A percentile compares a stretch with the other conserved stretches of the same genome.
These are phyloP conservation scores for Gossypium thurberi DNA, from an alignment of 345 rosid species.

Conservation along the genomic window DNA sequence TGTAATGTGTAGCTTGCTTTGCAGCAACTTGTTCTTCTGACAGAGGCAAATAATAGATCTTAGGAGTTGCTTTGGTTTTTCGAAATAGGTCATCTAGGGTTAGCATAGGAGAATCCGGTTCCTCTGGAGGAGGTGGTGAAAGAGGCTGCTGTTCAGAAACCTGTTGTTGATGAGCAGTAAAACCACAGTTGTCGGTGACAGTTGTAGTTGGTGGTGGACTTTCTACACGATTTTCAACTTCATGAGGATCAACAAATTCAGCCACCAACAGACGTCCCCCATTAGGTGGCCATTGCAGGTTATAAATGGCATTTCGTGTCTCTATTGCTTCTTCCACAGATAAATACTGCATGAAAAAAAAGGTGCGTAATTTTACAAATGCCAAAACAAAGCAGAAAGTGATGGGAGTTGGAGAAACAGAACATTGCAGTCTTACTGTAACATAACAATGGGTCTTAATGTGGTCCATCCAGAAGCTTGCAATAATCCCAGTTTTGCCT, in stretches of 20 bases:
- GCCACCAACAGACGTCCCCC: conserved; percentile 81
- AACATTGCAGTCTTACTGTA: conserved; percentile 44
- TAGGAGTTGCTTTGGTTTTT: conserved; percentile 87
- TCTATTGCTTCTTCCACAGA: conserved; percentile 79
- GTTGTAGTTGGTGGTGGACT: conserved; percentile 46
- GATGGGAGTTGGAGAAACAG: not conserved
- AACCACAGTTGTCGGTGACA: conserved; percentile 24
- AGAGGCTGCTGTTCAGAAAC: not conserved
- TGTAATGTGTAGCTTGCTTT: conserved; percentile 46
- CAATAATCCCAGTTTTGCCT: conserved; percentile 71
- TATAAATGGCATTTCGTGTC: conserved; percentile 79
- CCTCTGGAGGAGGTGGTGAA: conserved; percentile 49
- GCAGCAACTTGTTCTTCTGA: conserved; percentile 82
- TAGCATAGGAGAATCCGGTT: conserved; percentile 76
- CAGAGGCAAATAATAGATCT: conserved; percentile 86
- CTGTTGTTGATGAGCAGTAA: conserved; percentile 16
- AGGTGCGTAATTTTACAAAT: not conserved
- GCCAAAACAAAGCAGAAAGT: not conserved
- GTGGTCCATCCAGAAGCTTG: conserved; percentile 83
- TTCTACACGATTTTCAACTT: conserved; percentile 55
- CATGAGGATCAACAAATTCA: conserved; percentile 82
- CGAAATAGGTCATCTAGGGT: conserved; percentile 89
- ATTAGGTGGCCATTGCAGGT: conserved; percentile 77
- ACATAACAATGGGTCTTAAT: conserved; percentile 97
- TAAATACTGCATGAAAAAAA: conserved; percentile 58